phyloP scores from a whole-genome alignment of 1,284 basidiomycete species.

The Rhodotorula sp. region DNA sequence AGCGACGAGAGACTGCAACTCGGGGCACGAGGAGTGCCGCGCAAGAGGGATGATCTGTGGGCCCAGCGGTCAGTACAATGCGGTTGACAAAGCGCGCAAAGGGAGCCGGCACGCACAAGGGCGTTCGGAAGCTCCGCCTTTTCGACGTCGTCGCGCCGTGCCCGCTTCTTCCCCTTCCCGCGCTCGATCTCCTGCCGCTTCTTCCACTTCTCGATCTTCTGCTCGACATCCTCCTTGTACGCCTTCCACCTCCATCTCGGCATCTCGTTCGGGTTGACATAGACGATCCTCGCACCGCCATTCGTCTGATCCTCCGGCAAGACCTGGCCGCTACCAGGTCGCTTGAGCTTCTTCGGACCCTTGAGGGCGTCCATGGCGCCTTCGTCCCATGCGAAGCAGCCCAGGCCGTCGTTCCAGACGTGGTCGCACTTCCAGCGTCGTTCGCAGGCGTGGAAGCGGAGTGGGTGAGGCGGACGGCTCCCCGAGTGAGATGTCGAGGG shows the following conservation, averaged over 20 bases:
- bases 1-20: constrained; percentile 71
- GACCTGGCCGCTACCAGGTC: constrained; percentile 1
- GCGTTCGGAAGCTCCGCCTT: constrained; percentile 55
- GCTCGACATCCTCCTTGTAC: constrained; percentile 58
- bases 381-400: constrained; percentile 31
- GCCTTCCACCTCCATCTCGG: constrained; percentile 59
- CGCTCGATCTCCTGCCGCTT: constrained; percentile 8
- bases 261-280: constrained; percentile 72
- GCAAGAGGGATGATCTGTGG: constrained; percentile 72
- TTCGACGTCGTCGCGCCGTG: not conserved
- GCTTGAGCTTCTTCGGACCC: constrained; percentile 26
- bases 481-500: not conserved
- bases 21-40: constrained; percentile 79
- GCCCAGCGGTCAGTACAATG: not conserved
- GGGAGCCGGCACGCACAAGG: constrained; percentile 55
- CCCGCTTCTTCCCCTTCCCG: constrained; percentile 11
- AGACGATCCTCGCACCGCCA: constrained; percentile 56
- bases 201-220: constrained; percentile 47
- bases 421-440: constrained; percentile 66
- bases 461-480: constrained; percentile 41
- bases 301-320: not conserved
- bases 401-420: constrained; percentile 38
- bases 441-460: constrained; percentile 87
- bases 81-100: not conserved
- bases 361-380: constrained; percentile 20